Conservation (phyloP, 768 basidiomycete genomes). For the Pholiota molesta region DNA sequence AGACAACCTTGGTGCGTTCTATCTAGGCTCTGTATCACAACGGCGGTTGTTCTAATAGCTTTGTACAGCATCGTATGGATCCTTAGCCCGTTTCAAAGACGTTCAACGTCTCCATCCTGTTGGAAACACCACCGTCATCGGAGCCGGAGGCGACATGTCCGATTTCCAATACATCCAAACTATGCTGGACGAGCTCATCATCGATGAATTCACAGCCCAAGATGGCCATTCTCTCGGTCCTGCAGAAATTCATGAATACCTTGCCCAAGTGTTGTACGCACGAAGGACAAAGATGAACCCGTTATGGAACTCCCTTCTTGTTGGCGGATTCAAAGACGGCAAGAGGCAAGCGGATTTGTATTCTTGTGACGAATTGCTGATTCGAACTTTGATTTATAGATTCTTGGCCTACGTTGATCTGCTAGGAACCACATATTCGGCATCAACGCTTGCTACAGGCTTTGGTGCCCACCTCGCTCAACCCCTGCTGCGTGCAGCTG, state of each 20-base stretch:
- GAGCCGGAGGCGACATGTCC: slow-evolving; percentile 95
- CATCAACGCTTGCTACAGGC: slow-evolving; percentile 93
- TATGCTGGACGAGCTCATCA: slow-evolving; percentile 74
- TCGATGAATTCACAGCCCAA: slow-evolving; percentile 77
- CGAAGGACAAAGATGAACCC: slow-evolving; percentile 90
- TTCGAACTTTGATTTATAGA: slow-evolving; percentile 41
- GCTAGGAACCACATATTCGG: slow-evolving; percentile 93
- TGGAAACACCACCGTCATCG: slow-evolving; percentile 84
- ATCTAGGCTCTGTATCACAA: neutral
- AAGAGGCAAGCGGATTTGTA: slow-evolving; percentile 56
- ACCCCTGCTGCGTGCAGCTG: slow-evolving; percentile 87
- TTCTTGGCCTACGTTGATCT: slow-evolving; percentile 95
- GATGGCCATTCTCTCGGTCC: slow-evolving; percentile 89
- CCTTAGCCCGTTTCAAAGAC: slow-evolving; percentile 95
- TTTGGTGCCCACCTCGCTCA: slow-evolving; percentile 94
- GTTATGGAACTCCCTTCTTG: slow-evolving; percentile 92
- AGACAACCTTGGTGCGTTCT: slow-evolving; percentile 84
- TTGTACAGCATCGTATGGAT: slow-evolving; percentile 87
- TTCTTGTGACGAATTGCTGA: neutral
- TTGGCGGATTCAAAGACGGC: slow-evolving; percentile 89
- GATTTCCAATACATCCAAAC: slow-evolving; percentile 94
- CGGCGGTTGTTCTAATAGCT: neutral
- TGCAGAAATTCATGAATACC: slow-evolving; percentile 89
- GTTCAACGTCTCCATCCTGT: slow-evolving; percentile 86
- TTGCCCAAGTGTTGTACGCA: slow-evolving; percentile 88